Evolutionary conservation across 1,284 basidiomycete genomes (phyloP).

Genomic region (Taiwanofungus camphoratus): DNA sequence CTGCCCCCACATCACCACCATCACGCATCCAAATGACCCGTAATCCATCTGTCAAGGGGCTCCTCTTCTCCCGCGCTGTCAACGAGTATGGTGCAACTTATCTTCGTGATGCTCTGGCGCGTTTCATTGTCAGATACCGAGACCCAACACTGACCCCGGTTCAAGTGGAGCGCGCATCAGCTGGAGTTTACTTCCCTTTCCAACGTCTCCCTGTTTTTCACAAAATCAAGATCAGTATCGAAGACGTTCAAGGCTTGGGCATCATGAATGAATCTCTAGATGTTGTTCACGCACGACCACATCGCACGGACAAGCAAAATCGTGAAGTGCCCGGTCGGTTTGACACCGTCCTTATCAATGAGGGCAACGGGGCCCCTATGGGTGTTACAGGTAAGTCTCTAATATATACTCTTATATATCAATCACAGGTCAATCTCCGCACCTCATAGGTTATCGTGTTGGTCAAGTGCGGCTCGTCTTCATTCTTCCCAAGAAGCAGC

Average conservation of each 20-base stretch:
- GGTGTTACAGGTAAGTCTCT: no score
- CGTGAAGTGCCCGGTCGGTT: no score
- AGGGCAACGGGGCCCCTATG: no score
- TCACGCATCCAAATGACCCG: constrained; percentile 17
- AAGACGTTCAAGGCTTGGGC: constrained; percentile 1
- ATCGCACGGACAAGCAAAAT: no score
- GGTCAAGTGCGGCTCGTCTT: no score
- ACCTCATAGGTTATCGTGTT: no score
- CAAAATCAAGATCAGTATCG: constrained; percentile 12
- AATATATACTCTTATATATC: no score
- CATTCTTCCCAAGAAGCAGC: no score
- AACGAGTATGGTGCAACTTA: constrained; percentile 21
- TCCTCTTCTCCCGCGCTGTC: constrained; percentile 12
- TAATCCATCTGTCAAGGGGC: constrained; percentile 16
- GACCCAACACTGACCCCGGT: constrained; percentile 3
- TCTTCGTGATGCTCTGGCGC: constrained; percentile 26
- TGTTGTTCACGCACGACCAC: constrained; percentile 9
- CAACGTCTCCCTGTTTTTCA: constrained; percentile 9
- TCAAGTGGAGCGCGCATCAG: constrained; percentile 3
- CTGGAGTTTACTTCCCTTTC: constrained; percentile 4
- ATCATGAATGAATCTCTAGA: constrained; percentile 7
- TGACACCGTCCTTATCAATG: no score
- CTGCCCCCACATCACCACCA: not conserved
- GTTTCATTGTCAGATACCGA: constrained; percentile 16
- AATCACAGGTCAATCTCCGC: no score